Conservation (phyloP, 495 filamentous ascomycete species). For the Penicillium verhagenii region DNA sequence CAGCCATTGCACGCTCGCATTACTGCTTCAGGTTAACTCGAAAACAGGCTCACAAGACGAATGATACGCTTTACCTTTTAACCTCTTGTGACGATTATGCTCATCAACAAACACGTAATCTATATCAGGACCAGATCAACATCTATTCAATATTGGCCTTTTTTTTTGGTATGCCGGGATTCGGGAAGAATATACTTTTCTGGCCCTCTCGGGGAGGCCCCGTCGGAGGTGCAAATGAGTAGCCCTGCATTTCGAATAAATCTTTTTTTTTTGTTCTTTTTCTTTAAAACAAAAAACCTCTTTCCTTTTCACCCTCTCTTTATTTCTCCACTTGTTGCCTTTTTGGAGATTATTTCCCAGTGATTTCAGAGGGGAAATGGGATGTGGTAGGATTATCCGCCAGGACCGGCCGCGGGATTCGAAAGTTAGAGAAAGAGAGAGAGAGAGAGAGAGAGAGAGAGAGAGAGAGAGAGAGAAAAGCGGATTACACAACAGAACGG, state of each 20-base stretch:
- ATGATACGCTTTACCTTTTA: slow-evolving; percentile 70
- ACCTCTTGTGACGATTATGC: slow-evolving; percentile 94
- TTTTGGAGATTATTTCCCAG: not conserved
- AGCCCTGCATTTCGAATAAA: slow-evolving; percentile 41
- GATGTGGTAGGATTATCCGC: not conserved
- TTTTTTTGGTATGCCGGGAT: not conserved
- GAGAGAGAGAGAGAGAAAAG: not conserved
- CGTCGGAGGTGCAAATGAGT: slow-evolving; percentile 48
- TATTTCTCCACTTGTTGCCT: not conserved
- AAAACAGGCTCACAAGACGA: not conserved
- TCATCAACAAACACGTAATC: slow-evolving; percentile 99
- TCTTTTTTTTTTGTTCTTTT: not conserved
- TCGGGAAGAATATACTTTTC: slow-evolving; percentile 35
- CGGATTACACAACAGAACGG: slow-evolving; percentile 2
- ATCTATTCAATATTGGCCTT: not conserved
- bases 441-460: not conserved
- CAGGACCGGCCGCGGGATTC: not conserved
- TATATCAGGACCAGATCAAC: slow-evolving; percentile 32
- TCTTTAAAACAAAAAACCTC: too few relatives aligned
- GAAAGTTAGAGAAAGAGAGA: not conserved
- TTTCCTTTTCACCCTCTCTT: not conserved
- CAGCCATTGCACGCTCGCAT: slow-evolving; percentile 99
- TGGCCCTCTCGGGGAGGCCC: slow-evolving; percentile 46
- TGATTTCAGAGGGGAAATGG: not conserved
- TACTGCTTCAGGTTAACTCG: slow-evolving; percentile 51